Evolutionary conservation across 2,329 filamentous ascomycete genomes (phyloP), one percentile per base, ranked within the genome.

Genomic region (Magnaporthiopsis incrustans): DNA sequence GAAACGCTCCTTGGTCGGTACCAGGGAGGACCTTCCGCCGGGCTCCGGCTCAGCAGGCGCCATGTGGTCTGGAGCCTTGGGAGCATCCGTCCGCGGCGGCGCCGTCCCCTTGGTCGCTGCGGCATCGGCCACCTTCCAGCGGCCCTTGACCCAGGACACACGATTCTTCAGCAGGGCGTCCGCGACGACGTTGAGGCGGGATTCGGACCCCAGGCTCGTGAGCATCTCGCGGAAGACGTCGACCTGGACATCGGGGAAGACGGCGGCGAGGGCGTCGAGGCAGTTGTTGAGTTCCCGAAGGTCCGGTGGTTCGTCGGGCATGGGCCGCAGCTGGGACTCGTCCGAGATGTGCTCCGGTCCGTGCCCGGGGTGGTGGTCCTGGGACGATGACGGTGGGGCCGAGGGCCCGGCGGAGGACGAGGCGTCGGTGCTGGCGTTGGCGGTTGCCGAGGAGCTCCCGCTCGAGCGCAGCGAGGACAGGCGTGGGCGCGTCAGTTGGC

Each of bases 141-240:
- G 81, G 1, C 89, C 89, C 71, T 88, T 88, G 67, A 90, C 87
- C 81, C 87, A 91, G 61, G 84, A 82, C 63, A 84, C 82, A 50
- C 86, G 85, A 70, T 89, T 87, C 77, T 90, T 92, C 65, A 95
- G 79, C 65, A 95, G 78, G 61, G 87, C 84, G 72, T 95, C 90
- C 15, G 90, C 90, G 33, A 93, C 88, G 61, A 95, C 82, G 58
- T 90, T 88, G 30, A 94, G 77, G 68, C 90, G 81, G 67, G 90
- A 94, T 74, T 93, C 89, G 69, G 88, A 86, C 70, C 89, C 88
- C 72, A 93, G 89, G 70, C 81, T 89, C 56, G 82, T 77, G 61
- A 95, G 84, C 84, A 95, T 90, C 77, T 94, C 90, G 59, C 90
- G 85, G 72, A 95, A 91, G 25, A 93, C 90, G 69, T 93, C 89